Evolutionary conservation across 805 yeast genomes (phyloP).

Genomic region (Zygosaccharomyces bailii): DNA sequence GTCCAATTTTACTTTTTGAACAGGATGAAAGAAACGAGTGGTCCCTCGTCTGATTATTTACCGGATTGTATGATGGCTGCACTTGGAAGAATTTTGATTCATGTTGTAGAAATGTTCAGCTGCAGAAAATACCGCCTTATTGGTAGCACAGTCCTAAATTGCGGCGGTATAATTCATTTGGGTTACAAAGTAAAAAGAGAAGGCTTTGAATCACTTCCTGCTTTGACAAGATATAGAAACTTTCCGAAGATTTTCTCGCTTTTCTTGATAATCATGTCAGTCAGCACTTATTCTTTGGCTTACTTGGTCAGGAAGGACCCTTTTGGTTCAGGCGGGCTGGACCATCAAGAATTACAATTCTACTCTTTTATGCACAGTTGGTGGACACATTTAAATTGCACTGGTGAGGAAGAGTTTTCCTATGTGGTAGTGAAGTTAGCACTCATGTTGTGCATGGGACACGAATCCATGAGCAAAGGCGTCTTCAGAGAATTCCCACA

Average conservation of each 20-base stretch:
- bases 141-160: constrained; percentile 60
- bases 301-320: constrained; percentile 48
- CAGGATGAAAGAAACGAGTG: constrained; percentile 7
- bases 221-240: constrained; percentile 54
- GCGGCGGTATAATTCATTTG: constrained; percentile 48
- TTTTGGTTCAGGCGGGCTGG: constrained; percentile 11
- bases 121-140: constrained; percentile 54
- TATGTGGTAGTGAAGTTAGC: constrained; percentile 24
- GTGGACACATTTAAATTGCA: constrained; percentile 30
- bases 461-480: constrained; percentile 20
- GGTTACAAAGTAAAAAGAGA: constrained; percentile 41
- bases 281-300: constrained; percentile 54
- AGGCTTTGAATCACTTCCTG: constrained; percentile 48
- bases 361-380: constrained; percentile 32
- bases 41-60: constrained; percentile 10
- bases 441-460: constrained; percentile 25
- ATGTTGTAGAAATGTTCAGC: constrained; percentile 56
- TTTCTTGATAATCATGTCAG: constrained; percentile 49
- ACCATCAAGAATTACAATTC: constrained; percentile 28
- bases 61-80: constrained; percentile 50
- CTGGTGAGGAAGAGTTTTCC: constrained; percentile 35
- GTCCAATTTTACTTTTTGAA: constrained; percentile 24
- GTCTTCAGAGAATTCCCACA: constrained; percentile 30
- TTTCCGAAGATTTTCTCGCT: constrained; percentile 63
- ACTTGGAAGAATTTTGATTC: constrained; percentile 57